Percentiles rank a stretch among this genome's conserved stretches.
Conservation (phyloP, 2,329 filamentous ascomycete genomes). For the Trichoderma sp. region DNA sequence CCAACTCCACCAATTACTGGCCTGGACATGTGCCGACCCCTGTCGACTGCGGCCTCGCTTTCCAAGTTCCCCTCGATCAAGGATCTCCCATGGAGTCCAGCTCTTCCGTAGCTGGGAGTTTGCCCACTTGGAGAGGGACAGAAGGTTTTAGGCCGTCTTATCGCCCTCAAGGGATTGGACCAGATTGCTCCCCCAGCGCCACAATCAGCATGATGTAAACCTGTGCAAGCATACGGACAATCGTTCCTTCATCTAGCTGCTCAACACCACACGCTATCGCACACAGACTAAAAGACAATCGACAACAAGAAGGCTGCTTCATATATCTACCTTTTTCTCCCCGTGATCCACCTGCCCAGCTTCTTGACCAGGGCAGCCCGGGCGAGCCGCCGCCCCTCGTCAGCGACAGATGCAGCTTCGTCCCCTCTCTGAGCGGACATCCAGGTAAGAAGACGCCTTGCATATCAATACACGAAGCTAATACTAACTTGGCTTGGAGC, state of each 20-base stretch:
- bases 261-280: neutral
- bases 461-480: neutral
- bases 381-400: constrained; percentile 13
- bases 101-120: neutral
- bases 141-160: neutral
- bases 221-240: neutral
- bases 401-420: neutral
- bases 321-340: constrained; percentile 10
- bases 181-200: neutral
- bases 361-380: constrained; percentile 12
- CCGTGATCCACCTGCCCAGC: constrained; percentile 7
- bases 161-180: neutral
- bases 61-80: neutral
- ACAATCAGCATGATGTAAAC: neutral
- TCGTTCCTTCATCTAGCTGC: neutral
- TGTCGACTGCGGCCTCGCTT: neutral
- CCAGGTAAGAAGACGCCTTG: neutral
- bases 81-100: neutral
- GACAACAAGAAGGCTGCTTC: constrained; percentile 2
- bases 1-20: neutral
- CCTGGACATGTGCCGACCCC: constrained; percentile 5
- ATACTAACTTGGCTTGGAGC: neutral
- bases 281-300: neutral
- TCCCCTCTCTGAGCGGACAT: neutral
- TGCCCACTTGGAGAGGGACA: neutral